Evolutionary conservation across 192 early-diverging fungal species (phyloP), one percentile per base, ranked within the genome.

Genomic region (Umbelopsis vinacea): DNA sequence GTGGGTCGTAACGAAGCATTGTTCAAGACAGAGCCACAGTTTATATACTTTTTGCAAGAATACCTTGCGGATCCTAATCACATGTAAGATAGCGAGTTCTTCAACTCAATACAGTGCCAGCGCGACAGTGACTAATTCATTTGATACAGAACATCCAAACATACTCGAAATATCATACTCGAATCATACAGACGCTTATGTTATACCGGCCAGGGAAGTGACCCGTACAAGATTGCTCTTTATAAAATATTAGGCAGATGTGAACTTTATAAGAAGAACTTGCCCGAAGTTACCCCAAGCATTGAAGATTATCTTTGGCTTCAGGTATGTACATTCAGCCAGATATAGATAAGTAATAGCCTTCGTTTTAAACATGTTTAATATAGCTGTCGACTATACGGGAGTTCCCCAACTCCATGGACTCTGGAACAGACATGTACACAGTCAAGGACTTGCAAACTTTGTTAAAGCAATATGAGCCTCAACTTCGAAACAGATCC

Each of bases 231-330:
- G 81, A 77, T 91, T 3, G 90, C 93, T 15, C 74, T 99, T 21
- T 95, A 92, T 81, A 96, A 95, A 74, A 89, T 96, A 22, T 71
- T 99, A 40, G 97, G 97, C 2, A 87, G 97, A 22, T 94, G 94
- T 71, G 96, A 96, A 40, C 76, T 96, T 71, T 84, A 80, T 37
- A 89, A 89, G 60, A 86, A 83, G 55, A 79, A 93, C 11, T 75
- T 86, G 1, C 77, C 81, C 45, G 89, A 87, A 52, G 93, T 95
- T 1, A 86, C 92, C 17, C 86, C 86, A 46, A 86, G 94, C 10
- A 91, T 89, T 3, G 95, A 99, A 76, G 97, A 99, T 70, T 98
- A 94, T 76, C 73, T 98, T 46, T 99, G 98, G 98, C 69, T 95
- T 8, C 90, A 93, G 79, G 87, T 89, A 76, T 54, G n/a, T 76